phyloP scores from a whole-genome alignment of 2,329 filamentous ascomycete species.

The Tolypocladium ophioglossoides region DNA sequence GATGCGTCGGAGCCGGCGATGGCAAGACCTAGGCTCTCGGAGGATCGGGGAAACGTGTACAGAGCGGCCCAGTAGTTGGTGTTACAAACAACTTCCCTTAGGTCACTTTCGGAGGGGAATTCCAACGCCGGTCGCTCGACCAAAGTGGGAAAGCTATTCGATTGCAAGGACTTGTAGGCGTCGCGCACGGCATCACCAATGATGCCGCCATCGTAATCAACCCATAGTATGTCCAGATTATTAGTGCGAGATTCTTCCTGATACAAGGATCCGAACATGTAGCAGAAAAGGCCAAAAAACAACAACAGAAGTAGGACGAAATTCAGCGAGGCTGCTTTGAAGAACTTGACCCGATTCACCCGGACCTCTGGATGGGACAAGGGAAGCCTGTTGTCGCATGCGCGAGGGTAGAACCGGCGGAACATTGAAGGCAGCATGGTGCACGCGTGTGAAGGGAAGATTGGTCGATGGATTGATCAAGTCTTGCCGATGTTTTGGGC shows the following conservation, averaged over 20 bases:
- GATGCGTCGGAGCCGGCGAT: conserved; percentile 3
- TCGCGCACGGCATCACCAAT: conserved; percentile 10
- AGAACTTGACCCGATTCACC: conserved; percentile 6
- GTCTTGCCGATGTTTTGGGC: neutral
- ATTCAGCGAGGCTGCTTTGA: conserved; percentile 7
- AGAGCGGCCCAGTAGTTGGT: conserved; percentile 10
- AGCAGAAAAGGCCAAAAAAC: conserved; percentile 12
- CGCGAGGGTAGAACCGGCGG: conserved; percentile 7
- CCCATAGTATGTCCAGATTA: conserved; percentile 9
- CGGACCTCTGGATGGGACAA: conserved; percentile 3
- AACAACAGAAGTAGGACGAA: conserved; percentile 29
- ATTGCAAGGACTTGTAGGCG: conserved; percentile 8
- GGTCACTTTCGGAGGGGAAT: conserved; percentile 2
- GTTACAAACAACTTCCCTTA: conserved; percentile 7
- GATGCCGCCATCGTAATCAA: conserved; percentile 13
- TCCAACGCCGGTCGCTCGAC: conserved; percentile 6
- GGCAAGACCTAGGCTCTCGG: conserved; percentile 5
- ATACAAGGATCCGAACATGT: conserved; percentile 11
- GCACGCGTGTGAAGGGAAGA: neutral
- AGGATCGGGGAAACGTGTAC: conserved; percentile 6
- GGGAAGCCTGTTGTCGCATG: conserved; percentile 3
- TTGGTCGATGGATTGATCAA: too few species aligned
- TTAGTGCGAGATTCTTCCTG: conserved; percentile 8
- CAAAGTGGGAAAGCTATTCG: conserved; percentile 8
- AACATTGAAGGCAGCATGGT: neutral